phyloP scores from a whole-genome alignment of 2,329 filamentous ascomycete species.

The Thelonectria rubi region DNA sequence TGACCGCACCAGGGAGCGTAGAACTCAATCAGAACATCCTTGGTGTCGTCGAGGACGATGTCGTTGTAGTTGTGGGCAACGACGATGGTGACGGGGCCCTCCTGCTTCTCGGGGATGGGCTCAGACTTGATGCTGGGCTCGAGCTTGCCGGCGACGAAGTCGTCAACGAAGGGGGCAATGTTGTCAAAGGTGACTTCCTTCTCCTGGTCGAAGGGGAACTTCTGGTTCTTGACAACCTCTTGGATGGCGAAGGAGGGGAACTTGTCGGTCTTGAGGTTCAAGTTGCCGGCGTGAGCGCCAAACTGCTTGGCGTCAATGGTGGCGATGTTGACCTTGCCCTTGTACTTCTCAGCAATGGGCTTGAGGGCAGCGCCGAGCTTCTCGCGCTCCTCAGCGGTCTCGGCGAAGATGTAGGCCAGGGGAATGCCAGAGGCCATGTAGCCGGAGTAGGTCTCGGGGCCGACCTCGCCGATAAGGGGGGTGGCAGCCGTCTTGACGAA shows the following conservation, averaged over 20 bases:
- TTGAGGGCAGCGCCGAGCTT: slow-evolving; percentile 80
- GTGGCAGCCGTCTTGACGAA: slow-evolving; percentile 89
- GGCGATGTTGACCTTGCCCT: slow-evolving; percentile 95
- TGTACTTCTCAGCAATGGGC: slow-evolving; percentile 88
- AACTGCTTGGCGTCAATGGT: slow-evolving; percentile 96
- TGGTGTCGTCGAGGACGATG: slow-evolving; percentile 89
- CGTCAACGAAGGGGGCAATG: slow-evolving; percentile 84
- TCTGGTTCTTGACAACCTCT: slow-evolving; percentile 93
- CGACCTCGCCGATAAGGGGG: slow-evolving; percentile 93
- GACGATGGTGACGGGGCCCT: slow-evolving; percentile 85
- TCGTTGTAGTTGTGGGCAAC: slow-evolving; percentile 95
- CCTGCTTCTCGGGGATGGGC: slow-evolving; percentile 92
- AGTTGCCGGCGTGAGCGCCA: slow-evolving; percentile 93
- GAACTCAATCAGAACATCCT: slow-evolving; percentile 98
- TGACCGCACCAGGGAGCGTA: slow-evolving; percentile 99
- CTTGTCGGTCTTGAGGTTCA: slow-evolving; percentile 94
- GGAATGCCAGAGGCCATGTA: slow-evolving; percentile 96
- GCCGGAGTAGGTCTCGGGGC: slow-evolving; percentile 92
- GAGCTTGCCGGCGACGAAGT: slow-evolving; percentile 86
- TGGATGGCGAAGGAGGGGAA: slow-evolving; percentile 99
- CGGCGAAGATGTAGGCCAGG: slow-evolving; percentile 96
- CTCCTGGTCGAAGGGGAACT: slow-evolving; percentile 92
- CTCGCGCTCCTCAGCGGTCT: slow-evolving; percentile 88
- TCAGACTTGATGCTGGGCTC: slow-evolving; percentile 99
- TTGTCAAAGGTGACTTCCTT: slow-evolving; percentile 76